A percentile compares a stretch with the other conserved stretches of the same genome.
Evolutionary conservation across 352 stramenopile species (phyloP).

Genomic region (Saprolegnia parasitica): DNA sequence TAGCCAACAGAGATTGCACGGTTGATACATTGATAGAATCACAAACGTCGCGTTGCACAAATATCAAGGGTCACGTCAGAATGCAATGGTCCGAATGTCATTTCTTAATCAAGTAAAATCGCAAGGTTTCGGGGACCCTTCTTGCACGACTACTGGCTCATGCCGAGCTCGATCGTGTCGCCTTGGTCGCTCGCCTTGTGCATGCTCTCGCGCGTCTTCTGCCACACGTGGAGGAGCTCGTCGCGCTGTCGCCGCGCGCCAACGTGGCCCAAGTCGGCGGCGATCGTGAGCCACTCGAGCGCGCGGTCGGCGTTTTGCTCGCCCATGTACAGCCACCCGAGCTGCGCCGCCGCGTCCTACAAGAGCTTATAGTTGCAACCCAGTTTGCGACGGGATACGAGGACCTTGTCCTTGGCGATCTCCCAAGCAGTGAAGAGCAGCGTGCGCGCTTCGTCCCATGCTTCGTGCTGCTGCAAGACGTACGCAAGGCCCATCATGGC

Average conservation of each 20-base stretch:
- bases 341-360: slow-evolving; percentile 20
- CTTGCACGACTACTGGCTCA: too few species aligned
- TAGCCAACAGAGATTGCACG: too few species aligned
- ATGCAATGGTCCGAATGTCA: too few species aligned
- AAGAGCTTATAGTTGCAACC: neutral
- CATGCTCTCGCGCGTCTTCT: slow-evolving; percentile 21
- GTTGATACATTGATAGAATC: too few species aligned
- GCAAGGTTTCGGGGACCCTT: too few species aligned
- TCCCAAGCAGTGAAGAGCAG: slow-evolving; percentile 24
- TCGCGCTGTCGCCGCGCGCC: slow-evolving; percentile 10
- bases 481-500: slow-evolving; percentile 23
- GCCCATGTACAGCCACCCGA: slow-evolving; percentile 24
- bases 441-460: slow-evolving; percentile 18
- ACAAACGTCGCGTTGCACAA: too few species aligned
- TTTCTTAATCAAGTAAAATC: too few species aligned
- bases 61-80: too few species aligned
- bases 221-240: slow-evolving; percentile 15
- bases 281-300: slow-evolving; percentile 26
- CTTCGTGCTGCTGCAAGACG: slow-evolving; percentile 23
- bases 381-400: neutral
- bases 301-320: slow-evolving; percentile 8
- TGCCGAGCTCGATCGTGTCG: slow-evolving; percentile 15
- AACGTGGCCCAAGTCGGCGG: slow-evolving; percentile 16
- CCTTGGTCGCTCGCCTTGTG: slow-evolving; percentile 1
- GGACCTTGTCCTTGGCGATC: slow-evolving; percentile 11